Evolutionary conservation across 2,329 filamentous ascomycete genomes (phyloP).

Genomic region (Arthrobotrys megalospora): DNA sequence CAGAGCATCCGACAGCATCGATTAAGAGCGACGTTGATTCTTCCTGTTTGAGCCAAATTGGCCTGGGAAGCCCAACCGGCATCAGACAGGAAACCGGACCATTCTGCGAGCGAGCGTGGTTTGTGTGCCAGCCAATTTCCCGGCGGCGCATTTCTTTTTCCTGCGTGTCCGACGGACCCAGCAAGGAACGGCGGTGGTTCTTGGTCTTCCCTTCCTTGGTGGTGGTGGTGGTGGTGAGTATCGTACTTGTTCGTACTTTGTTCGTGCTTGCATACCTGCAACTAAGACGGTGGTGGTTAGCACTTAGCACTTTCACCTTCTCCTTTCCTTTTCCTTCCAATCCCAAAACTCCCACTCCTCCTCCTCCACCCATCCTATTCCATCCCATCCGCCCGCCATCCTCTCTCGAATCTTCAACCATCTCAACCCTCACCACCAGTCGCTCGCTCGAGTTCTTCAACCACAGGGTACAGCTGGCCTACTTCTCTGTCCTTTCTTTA

Average conservation of each 20-base stretch:
- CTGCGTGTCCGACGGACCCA: slow-evolving; percentile 18
- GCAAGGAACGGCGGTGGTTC: slow-evolving; percentile 23
- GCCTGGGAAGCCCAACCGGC: too few species aligned
- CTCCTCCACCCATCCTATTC: slow-evolving; percentile 13
- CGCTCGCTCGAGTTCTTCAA: slow-evolving; percentile 60
- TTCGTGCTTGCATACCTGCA: too few species aligned
- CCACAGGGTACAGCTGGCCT: slow-evolving; percentile 61
- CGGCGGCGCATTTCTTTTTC: slow-evolving; percentile 24
- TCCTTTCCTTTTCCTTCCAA: slow-evolving; percentile 20
- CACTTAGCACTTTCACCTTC: too few species aligned
- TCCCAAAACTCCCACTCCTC: slow-evolving; percentile 26
- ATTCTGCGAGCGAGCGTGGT: slow-evolving; percentile 24
- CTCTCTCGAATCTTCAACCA: slow-evolving; percentile 20
- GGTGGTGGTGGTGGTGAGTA: slow-evolving; percentile 4
- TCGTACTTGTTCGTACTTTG: neutral
- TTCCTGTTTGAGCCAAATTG: slow-evolving; percentile 31
- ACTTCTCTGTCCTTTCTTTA: slow-evolving; percentile 59
- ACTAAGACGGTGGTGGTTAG: slow-evolving; percentile 13
- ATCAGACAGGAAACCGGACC: slow-evolving; percentile 24
- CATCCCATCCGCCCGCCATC: slow-evolving; percentile 12
- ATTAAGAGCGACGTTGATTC: slow-evolving; percentile 27
- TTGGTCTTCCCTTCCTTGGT: neutral
- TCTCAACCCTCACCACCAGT: slow-evolving; percentile 55
- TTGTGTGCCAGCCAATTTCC: slow-evolving; percentile 52
- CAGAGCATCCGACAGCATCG: slow-evolving; percentile 1